Percentiles rank a stretch among this genome's conserved stretches.
These are phyloP conservation scores for Globisporangium solare DNA, from an alignment of 352 stramenopile genomes.

Conservation along the genomic window DNA sequence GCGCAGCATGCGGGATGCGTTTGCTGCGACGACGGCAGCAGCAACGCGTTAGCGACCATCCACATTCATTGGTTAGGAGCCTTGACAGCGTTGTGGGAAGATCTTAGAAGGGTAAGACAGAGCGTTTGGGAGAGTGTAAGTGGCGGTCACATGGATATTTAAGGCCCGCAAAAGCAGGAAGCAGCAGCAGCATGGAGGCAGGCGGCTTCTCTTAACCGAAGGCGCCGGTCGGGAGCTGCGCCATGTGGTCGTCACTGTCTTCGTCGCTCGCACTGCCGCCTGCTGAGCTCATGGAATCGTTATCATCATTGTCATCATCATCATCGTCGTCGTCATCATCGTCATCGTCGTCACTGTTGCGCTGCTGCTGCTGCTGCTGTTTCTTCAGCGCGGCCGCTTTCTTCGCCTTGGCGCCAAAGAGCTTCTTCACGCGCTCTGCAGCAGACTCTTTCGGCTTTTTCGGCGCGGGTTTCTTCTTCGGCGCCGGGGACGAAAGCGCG, in stretches of 20 bases:
- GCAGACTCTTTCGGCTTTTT: slow-evolving; percentile 6
- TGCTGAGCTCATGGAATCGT: slow-evolving; percentile 30
- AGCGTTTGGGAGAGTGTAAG: not conserved
- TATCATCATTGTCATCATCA: slow-evolving; percentile 22
- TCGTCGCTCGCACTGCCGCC: slow-evolving; percentile 43
- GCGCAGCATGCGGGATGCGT: slow-evolving; percentile 16
- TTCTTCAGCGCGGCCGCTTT: slow-evolving; percentile 15
- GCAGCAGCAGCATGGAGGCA: too few species aligned
- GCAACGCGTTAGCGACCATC: not conserved
- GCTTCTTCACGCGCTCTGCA: slow-evolving; percentile 7
- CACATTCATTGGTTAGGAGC: too few species aligned
- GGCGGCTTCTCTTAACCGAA: slow-evolving; percentile 29
- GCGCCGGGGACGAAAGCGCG: not conserved
- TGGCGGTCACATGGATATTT: too few species aligned
- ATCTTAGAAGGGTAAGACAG: not conserved
- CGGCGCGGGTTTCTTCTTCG: slow-evolving; percentile 5
- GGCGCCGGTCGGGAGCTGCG: slow-evolving; percentile 49
- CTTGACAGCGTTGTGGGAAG: too few species aligned
- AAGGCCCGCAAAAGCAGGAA: too few species aligned
- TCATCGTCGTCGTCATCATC: slow-evolving; percentile 23
- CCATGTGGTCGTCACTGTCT: slow-evolving; percentile 61
- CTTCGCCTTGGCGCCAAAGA: slow-evolving; percentile 13
- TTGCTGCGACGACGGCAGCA: slow-evolving; percentile 1
- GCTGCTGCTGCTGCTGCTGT: slow-evolving; percentile 1
- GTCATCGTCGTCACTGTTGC: not conserved